phyloP scores from a whole-genome alignment of 1,284 basidiomycete genomes.

The Pseudozyma pruni region DNA sequence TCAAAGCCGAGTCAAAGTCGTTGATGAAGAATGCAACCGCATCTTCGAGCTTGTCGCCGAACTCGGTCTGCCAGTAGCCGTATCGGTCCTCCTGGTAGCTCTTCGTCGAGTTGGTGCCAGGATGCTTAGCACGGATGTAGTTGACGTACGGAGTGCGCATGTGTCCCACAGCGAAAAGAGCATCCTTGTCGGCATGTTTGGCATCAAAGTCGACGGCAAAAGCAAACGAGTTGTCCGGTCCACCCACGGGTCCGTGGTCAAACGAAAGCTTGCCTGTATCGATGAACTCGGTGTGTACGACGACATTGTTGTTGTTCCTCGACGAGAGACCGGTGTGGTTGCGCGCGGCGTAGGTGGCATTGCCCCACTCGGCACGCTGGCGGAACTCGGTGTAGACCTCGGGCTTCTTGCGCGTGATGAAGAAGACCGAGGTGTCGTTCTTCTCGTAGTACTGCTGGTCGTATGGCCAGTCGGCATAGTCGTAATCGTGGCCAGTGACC shows the following conservation, averaged over 20 bases:
- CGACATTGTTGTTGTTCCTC: constrained; percentile 64
- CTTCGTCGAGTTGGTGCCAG: constrained; percentile 43
- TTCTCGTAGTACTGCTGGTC: constrained; percentile 48
- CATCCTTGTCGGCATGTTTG: constrained; percentile 50
- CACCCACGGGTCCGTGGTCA: constrained; percentile 52
- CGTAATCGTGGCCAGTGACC: constrained; percentile 64
- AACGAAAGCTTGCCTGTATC: constrained; percentile 50
- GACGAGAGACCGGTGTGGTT: constrained; percentile 52
- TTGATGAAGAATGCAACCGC: constrained; percentile 70
- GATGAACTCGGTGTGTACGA: constrained; percentile 60
- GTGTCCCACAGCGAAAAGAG: constrained; percentile 60
- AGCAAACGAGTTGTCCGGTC: constrained; percentile 63
- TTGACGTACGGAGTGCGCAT: constrained; percentile 61
- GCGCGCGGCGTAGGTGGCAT: constrained; percentile 57
- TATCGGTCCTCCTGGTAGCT: constrained; percentile 61
- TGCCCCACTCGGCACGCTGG: constrained; percentile 67
- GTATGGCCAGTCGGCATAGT: constrained; percentile 55
- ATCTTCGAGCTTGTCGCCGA: constrained; percentile 66
- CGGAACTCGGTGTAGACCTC: constrained; percentile 60
- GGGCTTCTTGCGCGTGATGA: constrained; percentile 55
- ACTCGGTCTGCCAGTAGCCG: constrained; percentile 63
- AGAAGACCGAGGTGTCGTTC: constrained; percentile 52
- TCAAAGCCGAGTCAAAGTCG: constrained; percentile 76
- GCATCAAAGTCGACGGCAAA: constrained; percentile 61
- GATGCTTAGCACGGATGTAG: constrained; percentile 53